Evolutionary conservation across 75 land plant genomes (phyloP), one percentile per base, ranked within the genome.

Genomic region (Cunninghamia lanceolata): DNA sequence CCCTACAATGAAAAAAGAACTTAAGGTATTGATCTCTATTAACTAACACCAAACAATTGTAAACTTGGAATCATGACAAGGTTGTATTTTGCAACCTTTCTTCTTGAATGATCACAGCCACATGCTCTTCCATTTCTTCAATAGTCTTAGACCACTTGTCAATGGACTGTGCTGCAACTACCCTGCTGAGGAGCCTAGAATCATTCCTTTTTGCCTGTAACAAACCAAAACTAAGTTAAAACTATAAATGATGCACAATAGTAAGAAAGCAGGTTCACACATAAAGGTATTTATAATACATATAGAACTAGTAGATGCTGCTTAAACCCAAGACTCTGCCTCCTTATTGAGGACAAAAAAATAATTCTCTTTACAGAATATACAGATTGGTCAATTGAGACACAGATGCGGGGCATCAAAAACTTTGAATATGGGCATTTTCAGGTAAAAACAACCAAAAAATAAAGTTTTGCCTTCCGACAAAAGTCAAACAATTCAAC

Each of bases 71-170:
- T 52, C 11, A 52, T 59, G 53, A n/a, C 38, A 83, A 52, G 39
- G 77, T 87, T 47, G 40, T 15, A 77, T 43, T 85, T 4, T 3
- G 1, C 66, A 73, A 96, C 98, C 94, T 95, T 84, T 97, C 99
- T 91, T 97, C 97, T 83, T 89, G 90, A 80, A 94, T 84, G 84
- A 96, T 83, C n/a, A 80, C 88, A 83, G 92, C 86, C n/a, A 98
- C 92, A 86, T 95, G 94, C 75, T 94, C 96, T 88, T 98, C 99
- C 94, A 96, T 90, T 80, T 93, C 90, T 74, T 96, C 95, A 85
- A 98, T 96, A 50, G 83, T 90, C 28, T 91, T 78, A 42, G 89
- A 89, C 99, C 99, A 98, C 91, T 94, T 90, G 14, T 78, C 87
- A 85, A 98, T 92, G 45, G 96, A 90, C 46, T 92, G 89, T 82